Evolutionary conservation across 371 early-diverging fungal species (phyloP), one percentile per base, ranked within the genome.

Genomic region (Rhizopus delemar): DNA sequence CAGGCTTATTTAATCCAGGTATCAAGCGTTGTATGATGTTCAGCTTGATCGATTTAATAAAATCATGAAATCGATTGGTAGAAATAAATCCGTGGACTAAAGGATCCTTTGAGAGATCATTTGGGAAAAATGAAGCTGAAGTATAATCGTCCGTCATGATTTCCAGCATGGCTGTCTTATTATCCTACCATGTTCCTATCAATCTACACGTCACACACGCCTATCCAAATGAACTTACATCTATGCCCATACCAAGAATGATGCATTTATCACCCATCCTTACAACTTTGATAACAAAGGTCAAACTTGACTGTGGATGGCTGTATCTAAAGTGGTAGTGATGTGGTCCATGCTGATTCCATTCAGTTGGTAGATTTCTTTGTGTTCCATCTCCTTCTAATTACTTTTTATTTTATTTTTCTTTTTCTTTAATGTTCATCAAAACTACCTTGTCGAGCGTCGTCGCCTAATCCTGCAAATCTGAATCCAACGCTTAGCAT

Each of bases 251-350:
- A 2, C 86, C 90, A 60, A 89, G 88, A 11, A 90, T 73, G 8
- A 90, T 64, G 36, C 85, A 80, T 52, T 81, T 83, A 58, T 81
- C 73, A 9, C 81, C 87, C 16, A 92, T 59, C 35, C 75, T 75
- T n/a, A 92, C 70, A 32, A 83, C 70, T 56, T 90, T 90, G 35
- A 92, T 70, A 15, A 89, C 73, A 64, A 88, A 90, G 0, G 87
- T 89, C 34, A 89, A 69, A 35, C 85, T 75, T 0, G 90, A 89
- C 51, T 89, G 84, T 5, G 86, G 73, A 69, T 89, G 91, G 13
- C 73, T 81, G 57, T 90, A 91, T 56, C 85, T 75, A 66, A 89
- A 84, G 2, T 86, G 72, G 63, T 85, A 92, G 36, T 56, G 41
- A 69, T 77, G 65, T 62, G 88, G 75, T 33, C 79, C 73, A 32